Evolutionary conservation across 164 flowering plant genomes (phyloP).

Genomic region (Buxus sempervirens): DNA sequence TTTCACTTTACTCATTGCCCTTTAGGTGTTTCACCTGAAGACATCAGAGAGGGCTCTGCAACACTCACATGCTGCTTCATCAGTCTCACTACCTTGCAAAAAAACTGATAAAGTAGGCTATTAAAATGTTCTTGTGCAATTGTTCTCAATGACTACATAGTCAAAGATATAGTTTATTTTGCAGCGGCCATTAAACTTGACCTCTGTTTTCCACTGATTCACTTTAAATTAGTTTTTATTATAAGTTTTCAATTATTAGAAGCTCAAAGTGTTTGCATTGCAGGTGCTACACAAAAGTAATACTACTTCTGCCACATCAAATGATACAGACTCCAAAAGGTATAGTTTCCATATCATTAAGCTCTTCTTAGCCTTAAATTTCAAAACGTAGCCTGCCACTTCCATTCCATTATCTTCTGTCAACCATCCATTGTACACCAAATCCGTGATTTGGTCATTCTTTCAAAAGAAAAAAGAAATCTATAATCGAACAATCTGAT

Average conservation of each 20-base stretch:
- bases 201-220: too few species aligned
- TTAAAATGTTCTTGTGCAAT: not conserved
- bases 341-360: constrained; percentile 10
- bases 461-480: too few species aligned
- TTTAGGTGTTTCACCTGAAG: constrained; percentile 76
- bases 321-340: constrained; percentile 39
- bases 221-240: not conserved
- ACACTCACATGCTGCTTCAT: constrained; percentile 38
- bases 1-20: constrained; percentile 16
- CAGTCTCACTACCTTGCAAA: constrained; percentile 25
- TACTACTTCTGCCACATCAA: constrained; percentile 19
- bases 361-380: constrained; percentile 5
- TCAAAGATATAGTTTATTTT: too few species aligned
- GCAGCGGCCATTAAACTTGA: not conserved
- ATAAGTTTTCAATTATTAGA: constrained; percentile 1
- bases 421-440: too few species aligned
- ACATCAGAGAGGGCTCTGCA: constrained; percentile 78
- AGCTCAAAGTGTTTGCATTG: constrained; percentile 14
- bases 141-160: not conserved
- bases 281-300: constrained; percentile 38
- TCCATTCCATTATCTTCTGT: not conserved
- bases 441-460: too few species aligned
- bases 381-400: not conserved
- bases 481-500: too few species aligned
- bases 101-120: constrained; percentile 44